Evolutionary conservation across 352 stramenopile genomes (phyloP).

Genomic region (Pythium dissimile): DNA sequence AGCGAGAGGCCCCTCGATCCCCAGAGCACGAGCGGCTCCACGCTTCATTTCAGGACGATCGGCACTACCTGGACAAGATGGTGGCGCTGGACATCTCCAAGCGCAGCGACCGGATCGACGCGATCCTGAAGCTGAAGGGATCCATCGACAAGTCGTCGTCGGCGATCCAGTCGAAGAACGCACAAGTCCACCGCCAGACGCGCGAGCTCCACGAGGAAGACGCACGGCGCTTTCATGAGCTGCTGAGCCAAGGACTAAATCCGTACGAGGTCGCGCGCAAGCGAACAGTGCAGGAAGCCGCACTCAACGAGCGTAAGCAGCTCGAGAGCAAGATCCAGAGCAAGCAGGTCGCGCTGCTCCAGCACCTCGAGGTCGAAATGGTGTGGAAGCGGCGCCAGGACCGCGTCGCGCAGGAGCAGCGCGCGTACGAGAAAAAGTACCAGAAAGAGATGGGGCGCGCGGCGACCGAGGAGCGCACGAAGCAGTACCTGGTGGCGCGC

Average conservation of each 20-base stretch:
- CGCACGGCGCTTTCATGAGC: conserved; percentile 37
- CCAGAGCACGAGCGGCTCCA: conserved; percentile 44
- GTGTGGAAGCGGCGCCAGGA: conserved; percentile 32
- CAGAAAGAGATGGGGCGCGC: conserved; percentile 63
- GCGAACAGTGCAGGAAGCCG: conserved; percentile 34
- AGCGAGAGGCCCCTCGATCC: conserved; percentile 9
- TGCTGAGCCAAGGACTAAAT: conserved; percentile 70
- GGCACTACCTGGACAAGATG: conserved; percentile 47
- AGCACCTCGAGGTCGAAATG: conserved; percentile 51
- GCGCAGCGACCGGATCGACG: conserved; percentile 37
- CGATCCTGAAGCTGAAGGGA: conserved; percentile 55
- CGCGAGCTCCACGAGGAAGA: conserved; percentile 32
- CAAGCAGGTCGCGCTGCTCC: conserved; percentile 48
- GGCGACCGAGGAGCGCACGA: conserved; percentile 48
- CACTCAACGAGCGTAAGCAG: conserved; percentile 29
- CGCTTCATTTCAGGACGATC: conserved; percentile 42
- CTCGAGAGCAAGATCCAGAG: conserved; percentile 53
- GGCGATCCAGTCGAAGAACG: conserved; percentile 45
- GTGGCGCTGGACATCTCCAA: conserved; percentile 26
- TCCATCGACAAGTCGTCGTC: conserved; percentile 47
- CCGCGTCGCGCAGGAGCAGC: conserved; percentile 35
- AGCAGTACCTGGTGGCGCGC: conserved; percentile 46
- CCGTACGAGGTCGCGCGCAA: conserved; percentile 68
- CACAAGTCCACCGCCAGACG: conserved; percentile 23
- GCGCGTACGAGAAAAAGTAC: conserved; percentile 60